phyloP scores from a whole-genome alignment of 2,329 filamentous ascomycete species.

The Cytospora chrysosperma region DNA sequence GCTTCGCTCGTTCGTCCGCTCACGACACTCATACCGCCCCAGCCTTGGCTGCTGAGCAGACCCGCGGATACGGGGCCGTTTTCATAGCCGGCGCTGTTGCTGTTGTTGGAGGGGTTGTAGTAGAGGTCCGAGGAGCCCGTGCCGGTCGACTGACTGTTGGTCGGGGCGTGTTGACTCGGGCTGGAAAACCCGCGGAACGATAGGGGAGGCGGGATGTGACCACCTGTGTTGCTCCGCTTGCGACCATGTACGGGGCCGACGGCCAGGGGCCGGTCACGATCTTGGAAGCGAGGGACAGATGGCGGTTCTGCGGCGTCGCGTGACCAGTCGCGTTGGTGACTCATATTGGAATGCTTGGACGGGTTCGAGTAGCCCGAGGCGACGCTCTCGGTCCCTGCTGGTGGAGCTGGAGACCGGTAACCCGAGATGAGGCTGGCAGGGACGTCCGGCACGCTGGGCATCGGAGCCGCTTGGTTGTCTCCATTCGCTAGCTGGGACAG shows the following conservation, averaged over 20 bases:
- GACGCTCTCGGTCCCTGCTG: constrained; percentile 12
- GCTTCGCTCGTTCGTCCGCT: constrained; percentile 54
- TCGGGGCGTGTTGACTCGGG: constrained; percentile 47
- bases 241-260: constrained; percentile 59
- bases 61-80: constrained; percentile 21
- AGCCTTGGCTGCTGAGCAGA: constrained; percentile 14
- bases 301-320: constrained; percentile 69
- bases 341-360: constrained; percentile 27
- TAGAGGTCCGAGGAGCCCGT: constrained; percentile 40
- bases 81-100: constrained; percentile 35
- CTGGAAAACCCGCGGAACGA: constrained; percentile 79
- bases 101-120: constrained; percentile 41
- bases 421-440: constrained; percentile 42
- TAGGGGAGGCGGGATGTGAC: constrained; percentile 66
- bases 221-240: constrained; percentile 86
- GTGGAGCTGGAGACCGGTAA: constrained; percentile 2
- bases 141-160: constrained; percentile 44
- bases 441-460: constrained; percentile 51
- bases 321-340: constrained; percentile 48
- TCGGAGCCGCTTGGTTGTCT: constrained; percentile 12
- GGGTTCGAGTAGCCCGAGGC: constrained; percentile 27
- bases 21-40: constrained; percentile 30
- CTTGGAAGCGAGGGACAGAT: constrained; percentile 67
- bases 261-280: constrained; percentile 45
- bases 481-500: constrained; percentile 18